Base-by-base conservation (phyloP, 2,329 filamentous ascomycete species). In the Exophiala xenobiotica region DNA sequence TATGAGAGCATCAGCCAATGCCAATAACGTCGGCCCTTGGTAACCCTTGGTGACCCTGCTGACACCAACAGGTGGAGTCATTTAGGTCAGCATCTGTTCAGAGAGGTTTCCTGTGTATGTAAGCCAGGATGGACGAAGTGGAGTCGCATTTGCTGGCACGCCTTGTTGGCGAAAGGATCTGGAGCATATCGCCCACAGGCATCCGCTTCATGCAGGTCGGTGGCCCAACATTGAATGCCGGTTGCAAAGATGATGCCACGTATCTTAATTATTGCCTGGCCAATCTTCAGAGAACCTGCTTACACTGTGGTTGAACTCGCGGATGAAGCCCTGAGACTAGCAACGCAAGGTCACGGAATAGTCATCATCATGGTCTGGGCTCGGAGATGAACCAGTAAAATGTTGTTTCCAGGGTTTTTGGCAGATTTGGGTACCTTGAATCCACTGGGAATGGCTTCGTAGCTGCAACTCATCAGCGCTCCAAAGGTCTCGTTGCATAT, bases 31-130 rank as follows among this genome's bases (percentile, higher is more conserved):
- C n/a, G n/a, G n/a, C n/a, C n/a, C n/a, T n/a, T n/a, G 19, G 23
- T 40, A 20, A 40, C 14, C 19, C 38, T 23, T 44, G 24, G 22
- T 18, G n/a, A 19, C 27, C n/a, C n/a, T n/a, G n/a, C n/a, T n/a
- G n/a, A n/a, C 27, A 29, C 14, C n/a, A 5, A 20, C 9, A 12
- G 42, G 20, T 31, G 42, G 42, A 16, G 19, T 31, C 27, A 22
- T 22, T 46, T 46, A 46, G 42, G 24, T 46, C 42, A 46, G 27
- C 42, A 46, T 22, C 20, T n/a, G 16, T 22, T 19, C 27, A 19
- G 4, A 9, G 16, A 14, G 35, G 22, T 22, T 16, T 14, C 12
- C 27, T 35, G 42, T 46, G 29, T 37, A 46, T 46, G 42, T 46
- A 46, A 46, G 42, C 42, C 19, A 19, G 11, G 16, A 12, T 19